Evolutionary conservation across 768 basidiomycete genomes (phyloP), one percentile per base, ranked within the genome.

Genomic region (Amanita rubescens): DNA sequence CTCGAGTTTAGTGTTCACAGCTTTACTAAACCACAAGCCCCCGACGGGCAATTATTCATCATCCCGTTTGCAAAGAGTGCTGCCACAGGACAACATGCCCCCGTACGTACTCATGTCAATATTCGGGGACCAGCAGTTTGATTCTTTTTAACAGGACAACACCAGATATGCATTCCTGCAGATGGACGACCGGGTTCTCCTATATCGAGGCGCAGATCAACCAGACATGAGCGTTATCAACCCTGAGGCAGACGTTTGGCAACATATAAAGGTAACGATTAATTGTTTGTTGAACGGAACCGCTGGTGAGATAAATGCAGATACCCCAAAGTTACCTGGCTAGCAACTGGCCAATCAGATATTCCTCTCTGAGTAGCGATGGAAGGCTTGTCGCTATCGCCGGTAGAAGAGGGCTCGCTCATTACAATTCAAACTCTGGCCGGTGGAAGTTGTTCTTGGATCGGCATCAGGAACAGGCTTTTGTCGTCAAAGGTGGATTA

Each of bases 151-250:
- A 5, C 33, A 94, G 92, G 94, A 97, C 64, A 97, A 96, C 64
- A 93, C 94, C 7, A 84, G 90, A 59, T 95, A 95, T 63, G 94
- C 92, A 1, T 95, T 95, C 69, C 75, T 97, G 37, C 93, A 95
- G 69, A 82, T 94, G 81, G 94, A 97, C 62, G 95, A 98, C 61
- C 82, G 92, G 38, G 88, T 90, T 2, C 76, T 96, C 0, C 84
- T 97, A 14, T 99, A 97, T 67, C 81, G 95, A 51, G 94, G 95
- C 12, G 92, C 94, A 25, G 95, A 97, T 66, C 94, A 97, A 65
- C 94, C 95, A 5, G 94, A 97, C 65, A 87, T 96, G 85, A 95
- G 92, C 63, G 85, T 99, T 54, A 96, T 98, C 63, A 97, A 97
- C 63, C 94, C 94, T 14, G 94, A 95, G 65, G 91, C 91, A 3